Base-by-base conservation (phyloP, 306 rosid genomes). In the Sphenostylis stenocarpa region DNA sequence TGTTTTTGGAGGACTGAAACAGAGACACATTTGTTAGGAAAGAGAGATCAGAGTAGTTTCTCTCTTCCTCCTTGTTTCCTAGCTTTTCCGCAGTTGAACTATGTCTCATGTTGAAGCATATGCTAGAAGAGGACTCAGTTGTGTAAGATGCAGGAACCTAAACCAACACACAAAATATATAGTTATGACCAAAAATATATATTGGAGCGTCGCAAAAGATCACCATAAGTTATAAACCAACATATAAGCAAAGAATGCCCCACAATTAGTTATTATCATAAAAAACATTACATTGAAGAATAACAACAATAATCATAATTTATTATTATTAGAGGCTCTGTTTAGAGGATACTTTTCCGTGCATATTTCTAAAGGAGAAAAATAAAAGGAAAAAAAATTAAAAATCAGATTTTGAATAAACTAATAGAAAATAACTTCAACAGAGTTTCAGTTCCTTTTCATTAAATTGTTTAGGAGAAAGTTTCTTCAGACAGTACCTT, bases 71-170 rank as follows among this genome's bases (percentile, higher is more conserved):
- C 57, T 83, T 85, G 55, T 67, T 69, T 19, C 26, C 78, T 56
- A 70, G 77, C 48, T 77, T 85, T 9, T 67, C 75, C 41, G 73
- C 85, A 15, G 78, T 80, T 28, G 81, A 72, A 64, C 45, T 82
- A 51, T 39, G 81, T 73, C 77, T 77, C 88, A 86, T 69, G 70
- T 75, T 69, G 7, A 82, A 81, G 13, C 67, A 36, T 73, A 75
- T 88, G 43, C 58, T 83, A 53, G 86, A 67, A 77, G 82, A 88
- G 33, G 82, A 72, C 41, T 86, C 95, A 10, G 76, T 78, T 4
- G 91, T 81, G 13, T 90, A 86, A 83, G 94, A 86, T 2, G 87
- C 70, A 82, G 85, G 69, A 81, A 80, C 86, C 98, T 94, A 72
- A 39, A 61, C 10, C 74, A 66, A 31, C 53, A 67, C 49, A 41